phyloP scores from a whole-genome alignment of 257 asterid species.

The Catharanthus roseus region DNA sequence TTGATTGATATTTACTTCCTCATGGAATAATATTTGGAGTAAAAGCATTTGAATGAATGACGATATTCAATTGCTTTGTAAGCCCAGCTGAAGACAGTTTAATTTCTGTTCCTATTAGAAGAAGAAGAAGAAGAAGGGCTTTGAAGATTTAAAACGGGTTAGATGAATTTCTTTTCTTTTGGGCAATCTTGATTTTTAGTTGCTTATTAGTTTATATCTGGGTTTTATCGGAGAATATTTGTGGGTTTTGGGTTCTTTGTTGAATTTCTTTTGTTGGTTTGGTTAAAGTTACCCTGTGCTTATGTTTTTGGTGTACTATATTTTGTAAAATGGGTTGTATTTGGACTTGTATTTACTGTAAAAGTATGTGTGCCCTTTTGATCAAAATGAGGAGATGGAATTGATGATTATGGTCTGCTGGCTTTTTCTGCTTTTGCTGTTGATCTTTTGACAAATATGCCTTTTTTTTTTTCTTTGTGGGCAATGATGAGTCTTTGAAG shows the following conservation, averaged over 20 bases:
- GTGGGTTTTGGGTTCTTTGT: not conserved
- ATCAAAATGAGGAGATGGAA: slow-evolving; percentile 13
- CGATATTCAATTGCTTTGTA: not conserved
- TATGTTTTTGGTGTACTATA: slow-evolving; percentile 3
- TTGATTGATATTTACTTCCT: not conserved
- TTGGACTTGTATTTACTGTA: not conserved
- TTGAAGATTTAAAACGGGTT: slow-evolving; percentile 20
- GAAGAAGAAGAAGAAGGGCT: slow-evolving; percentile 4
- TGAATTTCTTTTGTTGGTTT: too few species aligned
- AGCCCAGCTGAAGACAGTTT: slow-evolving; percentile 1
- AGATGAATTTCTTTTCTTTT: not conserved
- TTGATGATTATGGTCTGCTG: slow-evolving; percentile 8
- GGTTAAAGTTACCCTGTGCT: not conserved
- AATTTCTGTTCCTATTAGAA: not conserved
- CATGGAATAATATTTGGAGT: too few species aligned
- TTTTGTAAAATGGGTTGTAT: not conserved
- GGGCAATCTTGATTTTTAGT: not conserved
- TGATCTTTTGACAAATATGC: slow-evolving; percentile 12
- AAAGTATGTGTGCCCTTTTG: slow-evolving; percentile 9
- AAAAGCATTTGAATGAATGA: slow-evolving; percentile 14
- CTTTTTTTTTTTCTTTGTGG: not conserved
- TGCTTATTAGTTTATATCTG: not conserved
- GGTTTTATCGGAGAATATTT: not conserved
- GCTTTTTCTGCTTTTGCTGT: slow-evolving; percentile 10
- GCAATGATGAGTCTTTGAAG: slow-evolving; percentile 13